phyloP scores from a whole-genome alignment of 2,329 filamentous ascomycete genomes.

The Dendrostoma leiphaemia region DNA sequence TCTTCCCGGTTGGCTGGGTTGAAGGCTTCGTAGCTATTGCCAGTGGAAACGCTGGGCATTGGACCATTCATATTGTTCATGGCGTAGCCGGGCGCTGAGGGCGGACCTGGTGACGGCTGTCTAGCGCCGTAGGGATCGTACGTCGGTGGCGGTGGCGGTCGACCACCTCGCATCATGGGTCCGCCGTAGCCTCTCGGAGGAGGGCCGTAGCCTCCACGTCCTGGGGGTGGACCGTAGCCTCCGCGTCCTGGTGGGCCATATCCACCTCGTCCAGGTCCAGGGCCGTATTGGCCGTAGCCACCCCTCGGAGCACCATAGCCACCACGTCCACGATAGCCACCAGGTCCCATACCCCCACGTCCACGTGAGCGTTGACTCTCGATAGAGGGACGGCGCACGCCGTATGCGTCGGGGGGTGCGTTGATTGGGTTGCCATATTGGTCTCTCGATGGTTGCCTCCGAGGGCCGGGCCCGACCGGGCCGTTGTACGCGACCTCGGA shows the following conservation, averaged over 20 bases:
- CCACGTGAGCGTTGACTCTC: slow-evolving; percentile 52
- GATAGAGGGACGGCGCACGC: slow-evolving; percentile 43
- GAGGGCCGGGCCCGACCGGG: slow-evolving; percentile 27
- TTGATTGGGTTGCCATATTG: slow-evolving; percentile 62
- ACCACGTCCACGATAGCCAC: slow-evolving; percentile 52
- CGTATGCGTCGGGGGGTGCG: slow-evolving; percentile 43
- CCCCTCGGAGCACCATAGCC: slow-evolving; percentile 40
- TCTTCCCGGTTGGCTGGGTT: slow-evolving; percentile 38
- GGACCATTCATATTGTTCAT: slow-evolving; percentile 36
- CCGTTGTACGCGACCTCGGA: slow-evolving; percentile 33
- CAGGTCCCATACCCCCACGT: slow-evolving; percentile 45
- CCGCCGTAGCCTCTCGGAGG: slow-evolving; percentile 32
- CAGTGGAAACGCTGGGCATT: slow-evolving; percentile 34
- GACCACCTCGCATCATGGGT: slow-evolving; percentile 34
- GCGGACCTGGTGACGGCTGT: slow-evolving; percentile 36
- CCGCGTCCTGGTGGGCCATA: slow-evolving; percentile 45
- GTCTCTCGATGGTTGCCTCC: slow-evolving; percentile 48
- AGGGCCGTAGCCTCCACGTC: slow-evolving; percentile 43
- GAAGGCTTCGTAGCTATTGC: slow-evolving; percentile 40
- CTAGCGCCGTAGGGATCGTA: slow-evolving; percentile 36
- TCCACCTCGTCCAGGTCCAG: slow-evolving; percentile 27
- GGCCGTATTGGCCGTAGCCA: slow-evolving; percentile 31
- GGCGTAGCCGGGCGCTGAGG: slow-evolving; percentile 34
- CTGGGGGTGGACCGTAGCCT: slow-evolving; percentile 42
- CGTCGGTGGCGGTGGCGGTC: slow-evolving; percentile 43